phyloP scores from a whole-genome alignment of 1,284 basidiomycete species.

The Ustilago trichophora region DNA sequence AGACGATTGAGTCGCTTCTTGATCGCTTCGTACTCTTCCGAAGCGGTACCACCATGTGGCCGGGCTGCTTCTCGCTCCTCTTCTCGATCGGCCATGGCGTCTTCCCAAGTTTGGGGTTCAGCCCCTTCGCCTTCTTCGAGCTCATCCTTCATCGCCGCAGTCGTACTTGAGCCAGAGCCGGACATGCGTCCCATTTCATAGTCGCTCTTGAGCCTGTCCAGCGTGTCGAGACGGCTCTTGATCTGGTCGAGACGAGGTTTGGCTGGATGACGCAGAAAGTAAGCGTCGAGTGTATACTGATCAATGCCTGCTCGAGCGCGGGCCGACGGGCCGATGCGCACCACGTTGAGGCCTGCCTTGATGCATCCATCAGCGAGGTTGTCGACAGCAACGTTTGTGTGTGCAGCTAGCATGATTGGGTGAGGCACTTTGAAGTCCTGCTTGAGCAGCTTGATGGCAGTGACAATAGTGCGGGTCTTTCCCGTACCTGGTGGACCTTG shows the following conservation, averaged over 20 bases:
- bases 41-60: constrained; percentile 10
- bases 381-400: constrained; percentile 94
- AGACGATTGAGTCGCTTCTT: constrained; percentile 49
- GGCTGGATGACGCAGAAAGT: constrained; percentile 74
- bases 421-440: constrained; percentile 83
- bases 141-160: constrained; percentile 56
- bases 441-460: constrained; percentile 84
- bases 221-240: constrained; percentile 33
- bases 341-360: constrained; percentile 74
- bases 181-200: constrained; percentile 26
- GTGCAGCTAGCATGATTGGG: constrained; percentile 86
- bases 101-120: constrained; percentile 33
- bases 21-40: constrained; percentile 41
- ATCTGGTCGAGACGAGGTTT: constrained; percentile 69
- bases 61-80: constrained; percentile 19
- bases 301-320: constrained; percentile 72
- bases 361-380: constrained; percentile 80
- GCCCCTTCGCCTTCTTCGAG: neutral
- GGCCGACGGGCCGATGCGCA: constrained; percentile 76
- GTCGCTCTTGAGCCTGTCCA: constrained; percentile 38
- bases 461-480: constrained; percentile 90
- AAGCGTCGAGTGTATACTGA: constrained; percentile 75
- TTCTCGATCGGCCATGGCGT: constrained; percentile 22
- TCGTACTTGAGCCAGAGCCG: neutral
- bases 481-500: constrained; percentile 97